Evolutionary conservation across 192 early-diverging fungal genomes (phyloP).

Genomic region (Geranomyces variabilis): DNA sequence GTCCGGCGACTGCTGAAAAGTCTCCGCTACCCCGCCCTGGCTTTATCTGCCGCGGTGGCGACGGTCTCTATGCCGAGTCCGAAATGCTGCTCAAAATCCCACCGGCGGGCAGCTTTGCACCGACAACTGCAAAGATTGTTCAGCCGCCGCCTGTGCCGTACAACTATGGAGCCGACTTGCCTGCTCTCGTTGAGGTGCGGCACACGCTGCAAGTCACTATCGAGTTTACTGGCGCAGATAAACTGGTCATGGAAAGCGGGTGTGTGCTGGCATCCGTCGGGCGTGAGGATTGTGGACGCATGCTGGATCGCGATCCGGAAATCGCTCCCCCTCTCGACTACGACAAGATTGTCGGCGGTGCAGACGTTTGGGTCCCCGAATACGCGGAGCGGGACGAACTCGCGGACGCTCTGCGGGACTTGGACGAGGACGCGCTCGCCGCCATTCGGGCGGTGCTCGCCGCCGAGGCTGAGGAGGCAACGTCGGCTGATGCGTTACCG

Average conservation of each 20-base stretch:
- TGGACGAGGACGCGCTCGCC: constrained; percentile 5
- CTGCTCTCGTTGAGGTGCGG: constrained; percentile 46
- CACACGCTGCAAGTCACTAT: constrained; percentile 53
- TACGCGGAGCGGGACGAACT: constrained; percentile 41
- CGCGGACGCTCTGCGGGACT: constrained; percentile 21
- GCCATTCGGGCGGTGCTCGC: constrained; percentile 21
- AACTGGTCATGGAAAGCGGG: constrained; percentile 50
- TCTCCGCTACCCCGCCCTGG: constrained; percentile 36
- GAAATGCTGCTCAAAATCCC: constrained; percentile 44
- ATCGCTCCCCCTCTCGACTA: constrained; percentile 54
- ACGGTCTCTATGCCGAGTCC: constrained; percentile 53
- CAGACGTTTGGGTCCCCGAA: constrained; percentile 52
- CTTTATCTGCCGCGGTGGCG: constrained; percentile 39
- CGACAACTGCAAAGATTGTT: constrained; percentile 39
- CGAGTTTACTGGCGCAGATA: constrained; percentile 48
- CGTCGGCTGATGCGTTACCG: background rate
- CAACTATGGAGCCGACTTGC: constrained; percentile 19
- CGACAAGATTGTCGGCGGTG: constrained; percentile 52
- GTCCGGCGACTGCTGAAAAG: constrained; percentile 5
- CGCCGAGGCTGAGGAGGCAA: background rate
- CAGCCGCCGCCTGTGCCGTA: constrained; percentile 25
- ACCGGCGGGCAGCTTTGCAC: constrained; percentile 37
- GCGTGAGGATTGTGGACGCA: constrained; percentile 33
- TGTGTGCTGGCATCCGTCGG: constrained; percentile 48
- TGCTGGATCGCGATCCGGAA: constrained; percentile 47